Evolutionary conservation across 495 filamentous ascomycete genomes (phyloP).

Genomic region (Trichoderma asperelloides): DNA sequence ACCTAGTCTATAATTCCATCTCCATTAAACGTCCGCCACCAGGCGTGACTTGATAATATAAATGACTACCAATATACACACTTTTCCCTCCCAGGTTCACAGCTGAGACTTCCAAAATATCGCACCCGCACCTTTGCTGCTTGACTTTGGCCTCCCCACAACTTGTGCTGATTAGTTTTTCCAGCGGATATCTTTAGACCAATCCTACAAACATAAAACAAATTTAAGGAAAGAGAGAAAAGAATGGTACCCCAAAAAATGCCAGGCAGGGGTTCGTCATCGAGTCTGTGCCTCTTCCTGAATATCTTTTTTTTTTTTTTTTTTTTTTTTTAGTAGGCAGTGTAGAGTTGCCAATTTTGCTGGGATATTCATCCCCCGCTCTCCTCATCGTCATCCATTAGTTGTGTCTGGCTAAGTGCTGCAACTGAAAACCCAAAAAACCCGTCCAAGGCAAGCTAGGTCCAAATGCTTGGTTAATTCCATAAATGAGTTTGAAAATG

Average conservation of each 20-base stretch:
- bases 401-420: background rate
- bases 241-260: background rate
- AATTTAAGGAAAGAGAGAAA: background rate
- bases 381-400: background rate
- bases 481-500: background rate
- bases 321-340: background rate
- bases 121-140: background rate
- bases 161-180: background rate
- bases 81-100: background rate
- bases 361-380: background rate
- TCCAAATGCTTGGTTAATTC: slow-evolving; percentile 5
- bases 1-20: too few species aligned
- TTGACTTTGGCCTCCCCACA: background rate
- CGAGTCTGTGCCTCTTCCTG: background rate
- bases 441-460: background rate
- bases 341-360: background rate
- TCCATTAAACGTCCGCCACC: too few species aligned
- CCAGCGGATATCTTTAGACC: background rate
- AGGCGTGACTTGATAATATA: background rate
- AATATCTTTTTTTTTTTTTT: background rate
- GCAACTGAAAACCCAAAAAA: slow-evolving; percentile 2
- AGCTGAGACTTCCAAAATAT: background rate
- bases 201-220: background rate
- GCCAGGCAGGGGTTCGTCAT: background rate
- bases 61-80: background rate